Percentiles rank a stretch among this genome's conserved stretches.
Evolutionary conservation across 257 asterid genomes (phyloP).

Genomic region (Solanum tacnaense): DNA sequence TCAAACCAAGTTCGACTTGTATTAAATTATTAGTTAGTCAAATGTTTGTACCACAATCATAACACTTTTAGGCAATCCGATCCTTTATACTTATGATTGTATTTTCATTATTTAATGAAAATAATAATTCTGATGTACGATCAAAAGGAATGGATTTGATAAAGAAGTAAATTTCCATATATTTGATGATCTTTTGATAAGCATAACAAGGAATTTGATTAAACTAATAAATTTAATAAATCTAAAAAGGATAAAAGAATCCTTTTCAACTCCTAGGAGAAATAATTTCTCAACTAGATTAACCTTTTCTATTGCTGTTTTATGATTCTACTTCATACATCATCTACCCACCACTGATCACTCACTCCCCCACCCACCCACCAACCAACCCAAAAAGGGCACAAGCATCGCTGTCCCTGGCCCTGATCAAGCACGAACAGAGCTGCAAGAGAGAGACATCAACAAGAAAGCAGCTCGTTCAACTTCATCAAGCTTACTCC

Average conservation of each 20-base stretch:
- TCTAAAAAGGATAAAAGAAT: neutral
- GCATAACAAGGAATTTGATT: neutral
- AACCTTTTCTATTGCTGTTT: neutral
- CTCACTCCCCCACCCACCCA: neutral
- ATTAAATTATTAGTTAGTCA: neutral
- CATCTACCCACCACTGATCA: neutral
- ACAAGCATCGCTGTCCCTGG: no score
- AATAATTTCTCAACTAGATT: neutral
- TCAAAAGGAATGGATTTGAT: neutral
- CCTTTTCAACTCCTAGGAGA: neutral
- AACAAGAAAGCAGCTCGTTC: slow-evolving; percentile 84
- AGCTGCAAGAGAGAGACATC: slow-evolving; percentile 83
- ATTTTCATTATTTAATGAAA: neutral
- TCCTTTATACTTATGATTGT: no score
- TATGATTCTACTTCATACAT: neutral
- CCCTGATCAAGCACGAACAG: slow-evolving; percentile 21
- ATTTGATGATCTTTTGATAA: neutral
- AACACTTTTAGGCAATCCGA: no score
- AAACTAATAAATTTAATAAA: neutral
- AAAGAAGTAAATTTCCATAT: neutral
- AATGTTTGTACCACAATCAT: neutral
- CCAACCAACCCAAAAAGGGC: neutral
- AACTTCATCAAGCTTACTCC: slow-evolving; percentile 54
- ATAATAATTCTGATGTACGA: neutral
- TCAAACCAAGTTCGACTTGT: neutral